A percentile compares a stretch with the other conserved stretches of the same genome.
phyloP scores from a whole-genome alignment of 2,329 filamentous ascomycete species.

The Penicillium hordei region DNA sequence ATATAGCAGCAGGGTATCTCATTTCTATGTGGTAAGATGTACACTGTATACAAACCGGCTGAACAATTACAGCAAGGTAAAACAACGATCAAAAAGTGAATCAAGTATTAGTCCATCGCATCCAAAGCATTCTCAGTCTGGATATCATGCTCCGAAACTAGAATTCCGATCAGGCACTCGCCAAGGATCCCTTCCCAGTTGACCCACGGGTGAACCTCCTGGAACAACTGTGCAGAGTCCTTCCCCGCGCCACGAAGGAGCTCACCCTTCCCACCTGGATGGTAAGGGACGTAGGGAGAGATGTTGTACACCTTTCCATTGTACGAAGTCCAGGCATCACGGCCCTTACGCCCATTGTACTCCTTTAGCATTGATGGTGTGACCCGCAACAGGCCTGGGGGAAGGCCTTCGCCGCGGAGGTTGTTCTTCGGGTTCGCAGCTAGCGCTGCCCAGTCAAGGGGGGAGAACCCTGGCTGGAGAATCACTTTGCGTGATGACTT shows the following conservation, averaged over 20 bases:
- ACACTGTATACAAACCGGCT: conserved; percentile 1
- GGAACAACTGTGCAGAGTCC: conserved; percentile 64
- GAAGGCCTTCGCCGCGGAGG: conserved; percentile 58
- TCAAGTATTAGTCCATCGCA: conserved; percentile 57
- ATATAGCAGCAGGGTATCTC: conserved; percentile 16
- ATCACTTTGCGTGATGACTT: conserved; percentile 61
- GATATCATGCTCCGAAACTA: conserved; percentile 56
- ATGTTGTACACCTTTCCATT: conserved; percentile 94
- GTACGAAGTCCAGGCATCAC: conserved; percentile 86
- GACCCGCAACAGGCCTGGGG: conserved; percentile 65
- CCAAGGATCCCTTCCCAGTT: conserved; percentile 67
- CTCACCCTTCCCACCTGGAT: conserved; percentile 73
- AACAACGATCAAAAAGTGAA: neutral
- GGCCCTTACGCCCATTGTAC: conserved; percentile 79
- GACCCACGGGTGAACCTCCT: conserved; percentile 66
- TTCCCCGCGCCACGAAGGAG: conserved; percentile 64
- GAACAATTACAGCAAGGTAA: neutral
- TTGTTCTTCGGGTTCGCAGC: conserved; percentile 62
- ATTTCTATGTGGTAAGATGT: conserved; percentile 17
- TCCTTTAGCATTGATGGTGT: conserved; percentile 75
- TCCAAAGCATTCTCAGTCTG: conserved; percentile 47
- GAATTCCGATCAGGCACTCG: conserved; percentile 61
- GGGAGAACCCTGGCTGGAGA: conserved; percentile 86
- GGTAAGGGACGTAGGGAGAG: conserved; percentile 82
- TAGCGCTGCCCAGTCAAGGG: conserved; percentile 91